Evolutionary conservation across 2,329 filamentous ascomycete species (phyloP), one percentile per base, ranked within the genome.

Genomic region (Monosporascus ibericus): DNA sequence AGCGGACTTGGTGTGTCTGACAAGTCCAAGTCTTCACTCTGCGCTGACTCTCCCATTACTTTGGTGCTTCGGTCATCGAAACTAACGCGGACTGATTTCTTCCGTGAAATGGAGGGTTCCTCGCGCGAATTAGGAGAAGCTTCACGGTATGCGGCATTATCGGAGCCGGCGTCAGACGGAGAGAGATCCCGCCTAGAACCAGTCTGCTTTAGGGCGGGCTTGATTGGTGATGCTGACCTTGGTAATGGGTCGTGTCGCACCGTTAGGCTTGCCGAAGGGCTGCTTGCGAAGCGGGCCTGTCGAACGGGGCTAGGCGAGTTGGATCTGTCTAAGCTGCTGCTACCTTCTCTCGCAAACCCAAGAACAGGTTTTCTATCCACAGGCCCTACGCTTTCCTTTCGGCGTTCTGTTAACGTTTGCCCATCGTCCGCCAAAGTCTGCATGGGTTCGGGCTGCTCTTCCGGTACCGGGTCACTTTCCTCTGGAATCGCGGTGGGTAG

Each of bases 221-320:
- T 92, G 46, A 84, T 83, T 9, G 88, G 88, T 0, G 88, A 91
- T 11, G 87, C 73, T 5, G 87, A 89, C 47, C 88, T 79, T 30
- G 82, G 75, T 22, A 86, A 84, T 6, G 88, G 88, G 50, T 83
- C 78, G 63, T 92, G 87, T 56, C 77, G 84, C 27, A 86, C 74
- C 1, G 77, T 70, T 14, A 84, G 65, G 42, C 72, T 78, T 36
- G 82, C 77, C 17, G 81, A 73, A 40, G 63, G 60, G 7, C 77
- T 75, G 9, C 77, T 64, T 1, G 82, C 82, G 65, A 91, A 91
- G 60, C 82, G 86, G 14, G 87, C 82, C 30, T 79, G 82, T 36
- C 87, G 79, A 24, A 75, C 78, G n/a, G 87, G 86, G 58, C 86
- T 90, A 58, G 73, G 74, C 1, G 79, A 82, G 22, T 68, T 69